Base-by-base conservation (phyloP, 805 yeast genomes). In the Wickerhamomyces sydowiorum region DNA sequence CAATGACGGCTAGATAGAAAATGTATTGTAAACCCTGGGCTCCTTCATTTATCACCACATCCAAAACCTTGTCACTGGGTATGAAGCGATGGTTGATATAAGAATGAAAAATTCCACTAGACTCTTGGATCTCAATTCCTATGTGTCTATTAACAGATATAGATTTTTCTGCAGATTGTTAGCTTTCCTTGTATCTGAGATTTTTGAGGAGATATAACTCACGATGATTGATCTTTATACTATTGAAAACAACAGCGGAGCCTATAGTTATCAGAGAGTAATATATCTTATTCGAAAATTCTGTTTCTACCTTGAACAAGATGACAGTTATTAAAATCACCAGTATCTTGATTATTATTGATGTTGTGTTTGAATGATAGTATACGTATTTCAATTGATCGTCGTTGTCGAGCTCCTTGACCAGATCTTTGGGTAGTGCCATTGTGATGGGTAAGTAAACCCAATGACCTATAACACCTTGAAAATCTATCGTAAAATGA, bases 1-100 rank as follows among this genome's bases (percentile, higher is more conserved):
- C 72, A 28, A 84, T 63, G 5, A 84, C 65, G 33, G 82, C 77
- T 57, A 86, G 62, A 53, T 84, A 81, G 56, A 72, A 81, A 3
- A 81, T 66, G 9, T 84, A 87, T 47, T 80, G 80, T 47, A 78
- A 74, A 6, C 82, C 82, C 41, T 69, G 69, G 56, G 86, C 85
- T 0, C 86, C 90, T 59, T 86, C 95, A 55, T 84, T 84, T 21
- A 86, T 79, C 0, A 83, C 75, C 10, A 86, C 59, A 57, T 85
- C 91, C 4, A 75, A 70, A 39, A 86, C 70, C 36, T 67, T 66
- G 36, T 72, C 74, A 30, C 69, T 61, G 0, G 89, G 82, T 10
- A 82, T 70, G 56, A 86, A 82, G 22, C 62, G 50, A 31, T 59
- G 59, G 8, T 41, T 41, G n/a, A 43, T 44, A 17, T 49, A 50